These are phyloP conservation scores for Spencermartinsiella europaea DNA, from an alignment of 805 yeast species.

Conservation along the genomic window DNA sequence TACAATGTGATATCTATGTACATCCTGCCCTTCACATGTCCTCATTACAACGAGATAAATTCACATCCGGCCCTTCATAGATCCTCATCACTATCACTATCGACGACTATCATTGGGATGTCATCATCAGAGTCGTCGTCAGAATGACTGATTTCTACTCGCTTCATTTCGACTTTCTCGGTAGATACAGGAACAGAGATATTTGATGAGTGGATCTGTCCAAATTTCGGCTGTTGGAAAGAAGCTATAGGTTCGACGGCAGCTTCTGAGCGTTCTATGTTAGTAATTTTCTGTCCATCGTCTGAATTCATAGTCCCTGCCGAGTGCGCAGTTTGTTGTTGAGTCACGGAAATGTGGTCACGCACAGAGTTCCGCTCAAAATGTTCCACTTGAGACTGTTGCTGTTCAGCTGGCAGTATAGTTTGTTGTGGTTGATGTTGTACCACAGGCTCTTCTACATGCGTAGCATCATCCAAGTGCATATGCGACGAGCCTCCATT, in stretches of 20 bases:
- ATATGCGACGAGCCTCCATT: neutral
- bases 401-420: no score
- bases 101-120: conserved; percentile 42
- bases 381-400: neutral
- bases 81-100: conserved; percentile 38
- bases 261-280: neutral
- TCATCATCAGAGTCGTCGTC: conserved; percentile 35
- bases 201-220: neutral
- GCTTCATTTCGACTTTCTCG: neutral
- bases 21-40: no score
- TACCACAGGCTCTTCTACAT: neutral
- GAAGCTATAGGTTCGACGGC: neutral
- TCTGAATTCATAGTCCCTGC: neutral
- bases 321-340: no score
- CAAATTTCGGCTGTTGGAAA: neutral
- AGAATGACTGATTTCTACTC: neutral
- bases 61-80: no score
- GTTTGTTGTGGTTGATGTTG: no score
- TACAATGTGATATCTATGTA: no score
- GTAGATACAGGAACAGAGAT: neutral
- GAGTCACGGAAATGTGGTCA: no score
- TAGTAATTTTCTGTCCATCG: neutral
- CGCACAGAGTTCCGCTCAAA: no score
- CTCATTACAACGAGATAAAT: no score
- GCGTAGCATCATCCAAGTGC: neutral